Conservation (phyloP, 345 rosid species). For the Hibiscus mutabilis region DNA sequence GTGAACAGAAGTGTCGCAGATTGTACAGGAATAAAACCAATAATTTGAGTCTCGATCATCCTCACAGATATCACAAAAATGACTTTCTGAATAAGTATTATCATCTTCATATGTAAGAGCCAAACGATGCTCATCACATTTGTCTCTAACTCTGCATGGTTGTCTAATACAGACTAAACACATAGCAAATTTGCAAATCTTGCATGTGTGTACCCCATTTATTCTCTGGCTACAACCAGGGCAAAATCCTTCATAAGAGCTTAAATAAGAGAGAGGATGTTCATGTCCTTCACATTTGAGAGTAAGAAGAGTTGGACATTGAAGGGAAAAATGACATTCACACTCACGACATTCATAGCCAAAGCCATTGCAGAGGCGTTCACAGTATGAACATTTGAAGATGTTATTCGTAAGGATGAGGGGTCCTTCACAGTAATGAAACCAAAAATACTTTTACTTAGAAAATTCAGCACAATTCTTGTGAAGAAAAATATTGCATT, state of each 20-base stretch:
- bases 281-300: not conserved
- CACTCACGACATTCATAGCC: not conserved
- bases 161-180: no score
- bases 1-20: no score
- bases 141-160: no score
- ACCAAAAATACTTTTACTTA: not conserved
- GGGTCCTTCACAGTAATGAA: accelerated
- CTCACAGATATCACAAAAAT: not conserved
- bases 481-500: not conserved
- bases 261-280: not conserved
- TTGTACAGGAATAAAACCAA: no score
- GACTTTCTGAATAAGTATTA: not conserved
- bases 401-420: not conserved
- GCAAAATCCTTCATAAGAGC: not conserved
- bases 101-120: no score
- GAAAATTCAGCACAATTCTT: not conserved
- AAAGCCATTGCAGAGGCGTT: not conserved
- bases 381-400: not conserved
- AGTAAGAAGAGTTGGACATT: not conserved
- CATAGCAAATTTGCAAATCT: no score
- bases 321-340: not conserved
- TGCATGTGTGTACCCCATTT: no score
- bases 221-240: no score
- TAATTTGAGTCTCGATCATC: no score
- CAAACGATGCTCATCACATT: no score